Evolutionary conservation across 148 eudicot genomes (phyloP).

Genomic region (Bassia scoparia): DNA sequence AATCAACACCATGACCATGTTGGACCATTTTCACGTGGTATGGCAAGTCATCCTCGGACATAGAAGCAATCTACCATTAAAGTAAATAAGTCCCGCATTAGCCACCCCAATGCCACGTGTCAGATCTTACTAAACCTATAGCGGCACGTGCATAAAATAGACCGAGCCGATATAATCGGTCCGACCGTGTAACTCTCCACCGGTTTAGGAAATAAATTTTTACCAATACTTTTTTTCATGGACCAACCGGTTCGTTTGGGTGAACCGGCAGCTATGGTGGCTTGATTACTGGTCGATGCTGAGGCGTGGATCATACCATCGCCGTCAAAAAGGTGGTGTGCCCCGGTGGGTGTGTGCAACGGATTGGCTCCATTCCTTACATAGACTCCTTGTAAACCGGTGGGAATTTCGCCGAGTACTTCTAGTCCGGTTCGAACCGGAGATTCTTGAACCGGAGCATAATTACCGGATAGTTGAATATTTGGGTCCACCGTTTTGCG

Average conservation of each 20-base stretch:
- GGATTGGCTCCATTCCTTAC: constrained; percentile 65
- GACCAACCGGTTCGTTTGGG: constrained; percentile 42
- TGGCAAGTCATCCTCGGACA: constrained; percentile 74
- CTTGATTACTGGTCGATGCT: constrained; percentile 24
- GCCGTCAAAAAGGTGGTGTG: constrained; percentile 60
- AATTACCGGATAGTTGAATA: constrained; percentile 49
- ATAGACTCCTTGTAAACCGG: constrained; percentile 37
- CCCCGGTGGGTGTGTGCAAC: constrained; percentile 29
- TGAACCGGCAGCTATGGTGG: constrained; percentile 51
- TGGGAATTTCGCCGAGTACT: constrained; percentile 44
- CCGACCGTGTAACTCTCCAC: constrained; percentile 59
- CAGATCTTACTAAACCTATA: constrained; percentile 34
- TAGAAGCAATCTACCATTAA: constrained; percentile 54
- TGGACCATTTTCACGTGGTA: constrained; percentile 40
- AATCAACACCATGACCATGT: constrained; percentile 35
- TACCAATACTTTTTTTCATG: constrained; percentile 37
- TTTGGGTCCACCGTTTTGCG: constrained; percentile 35
- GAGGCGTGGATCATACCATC: constrained; percentile 63
- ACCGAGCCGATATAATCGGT: constrained; percentile 40
- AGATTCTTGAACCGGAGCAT: constrained; percentile 47
- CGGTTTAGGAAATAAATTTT: constrained; percentile 48
- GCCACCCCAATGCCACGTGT: constrained; percentile 49
- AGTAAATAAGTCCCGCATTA: constrained; percentile 52
- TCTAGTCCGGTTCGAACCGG: constrained; percentile 41
- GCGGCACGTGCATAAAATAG: constrained; percentile 36